Evolutionary conservation across 805 yeast genomes (phyloP), one percentile per base, ranked within the genome.

Genomic region (Clavispora carvajalis): DNA sequence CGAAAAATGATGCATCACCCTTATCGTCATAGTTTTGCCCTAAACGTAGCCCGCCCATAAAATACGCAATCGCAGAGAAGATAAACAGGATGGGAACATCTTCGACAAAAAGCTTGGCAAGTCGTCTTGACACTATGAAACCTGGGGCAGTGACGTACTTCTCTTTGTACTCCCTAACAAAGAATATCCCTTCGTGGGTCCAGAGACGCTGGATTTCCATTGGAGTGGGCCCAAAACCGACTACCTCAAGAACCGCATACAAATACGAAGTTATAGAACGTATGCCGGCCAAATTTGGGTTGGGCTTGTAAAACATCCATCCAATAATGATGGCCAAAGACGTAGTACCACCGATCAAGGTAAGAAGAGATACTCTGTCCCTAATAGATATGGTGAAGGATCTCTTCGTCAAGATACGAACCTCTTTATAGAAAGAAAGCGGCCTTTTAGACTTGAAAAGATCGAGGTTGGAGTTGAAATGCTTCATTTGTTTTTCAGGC

Each of bases 241-340:
- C 47, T 5, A 66, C 57, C 42, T 69, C 74, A 31, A 69, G 38
- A 51, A 64, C 49, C 6, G 63, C 65, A 46, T 67, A 69, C 16
- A 67, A 49, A 12, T 50, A 28, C 1, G 73, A 67, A 1, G 70
- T 68, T 17, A 56, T 55, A 11, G 95, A 73, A 46, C 95, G 62
- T 16, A 85, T 71, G 5, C 95, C 95, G 1, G 80, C 71, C 25
- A 80, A 47, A 10, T 76, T 67, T 3, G 73, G 69, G 15, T 72
- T 76, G 3, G 89, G 89, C 48, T 75, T 75, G 55, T 62, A 82
- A 53, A 81, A 87, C 31, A 87, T 72, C 89, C 93, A 85, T 0
- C 95, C 95, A 31, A 75, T 62, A n/a, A 79, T 62, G 2, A 78
- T 54, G 0, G 88, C 83, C 46, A 85, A 61, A 5, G 80, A 48